A percentile compares a stretch with the other conserved stretches of the same genome.
These are phyloP conservation scores for Silybum marianum DNA, from an alignment of 129 eudicot species.

Conservation along the genomic window DNA sequence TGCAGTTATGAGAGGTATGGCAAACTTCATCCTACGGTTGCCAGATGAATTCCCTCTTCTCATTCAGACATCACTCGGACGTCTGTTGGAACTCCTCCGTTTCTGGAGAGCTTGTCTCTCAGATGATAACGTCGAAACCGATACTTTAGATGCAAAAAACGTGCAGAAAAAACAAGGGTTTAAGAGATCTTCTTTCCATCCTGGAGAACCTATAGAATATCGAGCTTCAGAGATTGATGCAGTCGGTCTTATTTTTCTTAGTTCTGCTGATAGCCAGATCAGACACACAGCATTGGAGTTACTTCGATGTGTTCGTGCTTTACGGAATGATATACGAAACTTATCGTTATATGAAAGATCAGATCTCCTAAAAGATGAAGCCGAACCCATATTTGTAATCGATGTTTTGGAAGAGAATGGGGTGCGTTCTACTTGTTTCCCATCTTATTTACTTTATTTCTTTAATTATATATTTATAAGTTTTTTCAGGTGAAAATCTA, in stretches of 20 bases:
- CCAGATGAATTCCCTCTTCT: constrained; percentile 98
- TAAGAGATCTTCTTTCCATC: constrained; percentile 74
- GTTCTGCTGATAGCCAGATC: constrained; percentile 96
- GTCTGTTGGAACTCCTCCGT: constrained; percentile 89
- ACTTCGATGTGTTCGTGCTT: constrained; percentile 90
- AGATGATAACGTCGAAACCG: constrained; percentile 63
- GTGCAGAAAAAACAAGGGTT: constrained; percentile 64
- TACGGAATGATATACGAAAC: constrained; percentile 81
- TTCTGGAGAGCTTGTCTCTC: constrained; percentile 88
- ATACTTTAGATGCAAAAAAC: constrained; percentile 56
- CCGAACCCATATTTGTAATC: constrained; percentile 88
- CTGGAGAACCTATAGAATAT: constrained; percentile 84
- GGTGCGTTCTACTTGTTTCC: constrained; percentile 49
- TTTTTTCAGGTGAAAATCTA: background rate
- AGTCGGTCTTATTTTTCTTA: constrained; percentile 91
- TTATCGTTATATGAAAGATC: constrained; percentile 54
- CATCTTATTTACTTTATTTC: background rate
- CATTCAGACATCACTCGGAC: constrained; percentile 93
- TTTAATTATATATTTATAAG: background rate
- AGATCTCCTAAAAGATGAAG: constrained; percentile 66
- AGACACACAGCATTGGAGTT: constrained; percentile 95
- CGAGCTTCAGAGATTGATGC: constrained; percentile 98
- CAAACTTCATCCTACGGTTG: constrained; percentile 81
- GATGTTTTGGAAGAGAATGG: constrained; percentile 99
- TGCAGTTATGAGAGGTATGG: constrained; percentile 98